Evolutionary conservation across 1,139 yeast species (phyloP).

Genomic region (Blastobotrys capitulatus): DNA sequence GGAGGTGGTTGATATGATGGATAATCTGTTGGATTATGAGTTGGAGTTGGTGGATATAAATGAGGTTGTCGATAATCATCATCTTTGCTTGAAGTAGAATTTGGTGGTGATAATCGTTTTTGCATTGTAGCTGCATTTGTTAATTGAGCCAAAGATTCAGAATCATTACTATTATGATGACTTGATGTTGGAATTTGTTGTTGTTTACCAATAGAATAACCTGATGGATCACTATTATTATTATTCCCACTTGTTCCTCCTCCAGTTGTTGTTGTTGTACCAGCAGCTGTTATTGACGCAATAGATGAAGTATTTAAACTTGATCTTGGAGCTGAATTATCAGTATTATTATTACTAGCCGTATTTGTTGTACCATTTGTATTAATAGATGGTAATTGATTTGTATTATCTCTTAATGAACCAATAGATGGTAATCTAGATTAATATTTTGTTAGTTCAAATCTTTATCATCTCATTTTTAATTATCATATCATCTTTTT

Average conservation of each 20-base stretch:
- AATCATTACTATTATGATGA: background rate
- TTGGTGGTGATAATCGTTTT: constrained; percentile 1
- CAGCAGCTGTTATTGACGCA: background rate
- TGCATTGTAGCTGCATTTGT: background rate
- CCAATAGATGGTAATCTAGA: too few relatives aligned
- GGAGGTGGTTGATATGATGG: background rate
- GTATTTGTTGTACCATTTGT: constrained; percentile 6
- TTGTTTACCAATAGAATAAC: background rate
- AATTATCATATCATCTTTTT: too few relatives aligned
- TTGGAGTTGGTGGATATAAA: constrained; percentile 4
- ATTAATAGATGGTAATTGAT: background rate
- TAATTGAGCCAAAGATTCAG: background rate
- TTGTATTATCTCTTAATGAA: too few relatives aligned
- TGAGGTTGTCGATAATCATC: background rate
- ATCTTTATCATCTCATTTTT: too few relatives aligned
- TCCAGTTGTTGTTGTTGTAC: background rate
- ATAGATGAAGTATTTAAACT: background rate
- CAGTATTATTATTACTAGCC: constrained; percentile 6
- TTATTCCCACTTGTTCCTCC: too few relatives aligned
- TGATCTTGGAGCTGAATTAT: constrained; percentile 4
- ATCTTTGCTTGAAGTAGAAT: background rate
- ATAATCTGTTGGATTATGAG: background rate
- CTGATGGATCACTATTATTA: background rate
- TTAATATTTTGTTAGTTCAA: too few relatives aligned
- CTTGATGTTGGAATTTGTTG: too few relatives aligned